These are phyloP conservation scores for Oryza rufipogon DNA, from an alignment of 176 grass and related monocot genomes.

Conservation along the genomic window DNA sequence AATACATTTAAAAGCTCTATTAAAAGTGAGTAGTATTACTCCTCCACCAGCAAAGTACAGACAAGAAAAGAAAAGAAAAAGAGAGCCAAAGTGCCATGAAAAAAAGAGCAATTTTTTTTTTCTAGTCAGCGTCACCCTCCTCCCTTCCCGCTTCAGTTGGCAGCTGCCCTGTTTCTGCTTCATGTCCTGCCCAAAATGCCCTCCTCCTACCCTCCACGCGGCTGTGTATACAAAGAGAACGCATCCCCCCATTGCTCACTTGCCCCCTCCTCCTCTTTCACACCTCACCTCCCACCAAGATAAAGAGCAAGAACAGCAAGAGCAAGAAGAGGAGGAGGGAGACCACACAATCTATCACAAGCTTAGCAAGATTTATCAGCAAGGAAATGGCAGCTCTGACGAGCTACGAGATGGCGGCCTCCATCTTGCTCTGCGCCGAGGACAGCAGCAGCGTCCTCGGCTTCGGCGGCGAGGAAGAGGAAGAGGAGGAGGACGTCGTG, in stretches of 20 bases:
- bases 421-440: conserved; percentile 90
- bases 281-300: conserved; percentile 18
- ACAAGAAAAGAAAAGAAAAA: conserved; percentile 34
- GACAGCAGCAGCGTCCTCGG: conserved; percentile 79
- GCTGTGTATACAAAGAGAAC: conserved; percentile 26
- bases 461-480: conserved; percentile 44
- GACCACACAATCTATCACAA: neutral
- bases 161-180: conserved; percentile 2
- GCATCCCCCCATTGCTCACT: conserved; percentile 18
- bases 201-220: conserved; percentile 16
- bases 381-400: conserved; percentile 59
- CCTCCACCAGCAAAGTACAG: conserved; percentile 44
- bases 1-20: conserved; percentile 31
- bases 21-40: neutral
- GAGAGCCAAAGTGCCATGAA: conserved; percentile 7
- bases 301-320: conserved; percentile 2
- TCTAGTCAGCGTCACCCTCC: conserved; percentile 41
- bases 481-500: conserved; percentile 20
- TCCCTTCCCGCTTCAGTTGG: conserved; percentile 36
- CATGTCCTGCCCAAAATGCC: conserved; percentile 40
- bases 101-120: conserved; percentile 16
- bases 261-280: conserved; percentile 19
- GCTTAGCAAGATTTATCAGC: neutral
- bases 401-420: conserved; percentile 76
- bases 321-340: neutral